Percentiles rank a stretch among this genome's conserved stretches.
These are phyloP conservation scores for Bocquillonia castaneifolia DNA, from an alignment of 441 rosid genomes.

Conservation along the genomic window DNA sequence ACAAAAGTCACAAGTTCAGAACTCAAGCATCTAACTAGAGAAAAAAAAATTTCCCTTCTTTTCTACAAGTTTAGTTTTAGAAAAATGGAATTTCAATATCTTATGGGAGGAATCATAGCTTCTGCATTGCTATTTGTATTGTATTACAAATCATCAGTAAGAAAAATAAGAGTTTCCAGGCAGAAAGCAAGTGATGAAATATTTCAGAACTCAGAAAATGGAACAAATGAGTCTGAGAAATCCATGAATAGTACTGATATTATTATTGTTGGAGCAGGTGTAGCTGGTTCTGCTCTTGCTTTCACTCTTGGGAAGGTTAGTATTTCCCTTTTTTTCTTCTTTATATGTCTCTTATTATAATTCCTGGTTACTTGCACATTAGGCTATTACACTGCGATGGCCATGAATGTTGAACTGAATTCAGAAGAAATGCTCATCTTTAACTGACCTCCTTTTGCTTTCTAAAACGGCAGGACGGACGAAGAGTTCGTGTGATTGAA, in stretches of 20 bases:
- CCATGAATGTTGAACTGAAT: background rate
- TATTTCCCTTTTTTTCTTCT: background rate
- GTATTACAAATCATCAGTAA: background rate
- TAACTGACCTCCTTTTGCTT: background rate
- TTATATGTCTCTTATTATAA: too few relatives aligned
- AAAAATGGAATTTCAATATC: background rate
- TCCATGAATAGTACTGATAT: too few relatives aligned
- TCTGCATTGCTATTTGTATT: background rate
- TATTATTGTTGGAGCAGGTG: too few relatives aligned
- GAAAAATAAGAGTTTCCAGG: background rate
- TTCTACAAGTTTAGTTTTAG: too few relatives aligned
- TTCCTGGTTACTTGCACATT: too few relatives aligned
- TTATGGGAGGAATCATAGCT: background rate
- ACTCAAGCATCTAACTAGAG: too few relatives aligned
- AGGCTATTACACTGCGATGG: too few relatives aligned
- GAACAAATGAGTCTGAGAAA: background rate
- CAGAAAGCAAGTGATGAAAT: background rate
- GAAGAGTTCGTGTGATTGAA: conserved; percentile 30
- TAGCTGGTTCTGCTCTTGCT: too few relatives aligned
- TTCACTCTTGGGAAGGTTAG: conserved; percentile 11
- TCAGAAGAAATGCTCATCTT: background rate
- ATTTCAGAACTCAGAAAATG: background rate
- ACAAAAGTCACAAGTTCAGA: too few relatives aligned
- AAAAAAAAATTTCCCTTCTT: too few relatives aligned
- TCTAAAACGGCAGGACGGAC: conserved; percentile 43